A percentile compares a stretch with the other conserved stretches of the same genome.
phyloP scores from a whole-genome alignment of 345 rosid species.

The Iberis pinnata region DNA sequence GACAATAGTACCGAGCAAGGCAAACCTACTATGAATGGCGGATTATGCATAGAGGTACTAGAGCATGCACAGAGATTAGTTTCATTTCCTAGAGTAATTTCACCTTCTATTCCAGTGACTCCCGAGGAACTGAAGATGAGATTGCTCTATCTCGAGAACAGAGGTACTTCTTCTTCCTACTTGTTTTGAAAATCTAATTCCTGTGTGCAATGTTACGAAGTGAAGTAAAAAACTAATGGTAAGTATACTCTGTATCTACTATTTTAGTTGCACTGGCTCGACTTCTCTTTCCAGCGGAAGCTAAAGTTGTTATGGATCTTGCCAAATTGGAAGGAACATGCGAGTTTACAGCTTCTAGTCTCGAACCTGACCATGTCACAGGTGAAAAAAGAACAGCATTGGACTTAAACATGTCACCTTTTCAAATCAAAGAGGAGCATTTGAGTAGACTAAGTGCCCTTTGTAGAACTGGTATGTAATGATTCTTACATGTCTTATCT shows the following conservation, averaged over 20 bases:
- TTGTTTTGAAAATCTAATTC: not conserved
- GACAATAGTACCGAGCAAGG: constrained; percentile 62
- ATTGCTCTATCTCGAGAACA: constrained; percentile 66
- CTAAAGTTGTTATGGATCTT: constrained; percentile 60
- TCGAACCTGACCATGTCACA: constrained; percentile 27
- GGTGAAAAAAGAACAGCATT: constrained; percentile 38
- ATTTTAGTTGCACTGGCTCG: constrained; percentile 71
- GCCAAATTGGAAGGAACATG: constrained; percentile 52
- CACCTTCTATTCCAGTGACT: constrained; percentile 57
- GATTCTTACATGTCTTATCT: not conserved
- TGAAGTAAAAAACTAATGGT: not conserved
- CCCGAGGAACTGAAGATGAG: constrained; percentile 68
- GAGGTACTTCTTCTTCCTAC: constrained; percentile 45
- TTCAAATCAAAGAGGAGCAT: constrained; percentile 62
- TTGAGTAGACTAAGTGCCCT: constrained; percentile 57
- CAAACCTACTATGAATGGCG: constrained; percentile 47
- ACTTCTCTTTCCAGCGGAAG: constrained; percentile 76
- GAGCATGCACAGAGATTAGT: constrained; percentile 64
- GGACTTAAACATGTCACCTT: constrained; percentile 63
- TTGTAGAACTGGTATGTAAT: constrained; percentile 54
- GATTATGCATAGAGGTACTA: constrained; percentile 70
- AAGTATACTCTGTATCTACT: not conserved
- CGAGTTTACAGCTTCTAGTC: constrained; percentile 51
- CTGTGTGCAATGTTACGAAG: not conserved
- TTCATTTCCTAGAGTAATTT: constrained; percentile 51